Base-by-base conservation (phyloP, 495 filamentous ascomycete genomes). In the Terfezia boudieri region DNA sequence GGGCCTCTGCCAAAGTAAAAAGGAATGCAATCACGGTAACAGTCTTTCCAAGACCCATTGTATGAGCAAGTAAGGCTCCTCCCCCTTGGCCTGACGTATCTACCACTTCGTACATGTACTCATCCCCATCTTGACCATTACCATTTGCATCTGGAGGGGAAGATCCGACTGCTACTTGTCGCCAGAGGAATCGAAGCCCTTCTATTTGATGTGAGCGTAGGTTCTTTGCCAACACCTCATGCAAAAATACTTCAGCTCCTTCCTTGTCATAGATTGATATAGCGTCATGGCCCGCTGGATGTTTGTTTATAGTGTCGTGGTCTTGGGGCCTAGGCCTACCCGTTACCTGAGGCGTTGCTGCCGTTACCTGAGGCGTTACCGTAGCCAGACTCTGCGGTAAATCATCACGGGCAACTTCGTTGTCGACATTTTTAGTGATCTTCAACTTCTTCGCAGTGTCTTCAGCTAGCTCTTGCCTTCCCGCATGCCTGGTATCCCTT, bases 31-130 rank as follows among this genome's bases (percentile, higher is more conserved):
- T 76, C 70, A 81, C 72, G 62, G 94, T 88, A 76, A 94, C 83
- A 0, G 89, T 94, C 67, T 96, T 96, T 12, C 88, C 88, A 14
- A 96, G 67, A 2, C 88, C 88, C 89, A 94, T 94, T 1, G 84
- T 85, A 63, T 94, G 88, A 2, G 88, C 85, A 26, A 96, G 74
- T 3, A 95, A 70, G 60, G 85, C 92, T 6, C 88, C 88, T 23
- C 23, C 23, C 2, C 49, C n/a, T 63, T 82, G 78, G 26, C 26
- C 26, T 32, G 26, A 32, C 4, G 41, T 14, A 20, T 20, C 4
- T 4, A 4, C 14, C 17, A 1, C 14, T 14, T 14, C 41, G 8
- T 14, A 46, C 17, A 46, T 20, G 14, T 9, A 3, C 8, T 46
- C 17, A 20, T 46, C 41, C 12, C 8, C 41, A 5, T 5, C 3